A percentile compares a stretch with the other conserved stretches of the same genome.
Conservation (phyloP, 345 rosid genomes). For the Raphanus sativus region DNA sequence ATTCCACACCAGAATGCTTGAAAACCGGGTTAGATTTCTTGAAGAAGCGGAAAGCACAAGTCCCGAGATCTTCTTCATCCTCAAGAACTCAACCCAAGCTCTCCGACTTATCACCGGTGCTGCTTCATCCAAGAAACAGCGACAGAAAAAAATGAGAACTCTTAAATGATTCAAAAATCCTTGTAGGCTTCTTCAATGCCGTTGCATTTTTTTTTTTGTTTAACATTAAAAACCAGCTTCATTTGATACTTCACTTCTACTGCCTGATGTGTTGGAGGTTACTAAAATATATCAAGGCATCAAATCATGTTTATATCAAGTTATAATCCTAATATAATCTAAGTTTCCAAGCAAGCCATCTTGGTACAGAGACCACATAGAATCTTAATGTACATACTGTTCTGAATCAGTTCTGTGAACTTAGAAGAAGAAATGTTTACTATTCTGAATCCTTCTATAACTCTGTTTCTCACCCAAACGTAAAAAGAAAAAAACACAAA, state of each 20-base stretch:
- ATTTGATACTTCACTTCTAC: neutral
- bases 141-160: slow-evolving; percentile 16
- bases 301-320: too few species aligned
- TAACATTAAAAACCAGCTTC: neutral
- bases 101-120: slow-evolving; percentile 63
- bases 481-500: neutral
- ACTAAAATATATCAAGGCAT: too few species aligned
- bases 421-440: slow-evolving; percentile 8
- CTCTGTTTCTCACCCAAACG: neutral
- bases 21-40: slow-evolving; percentile 76
- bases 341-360: neutral
- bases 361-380: neutral
- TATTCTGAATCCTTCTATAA: slow-evolving; percentile 8
- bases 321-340: too few species aligned
- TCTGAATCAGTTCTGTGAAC: slow-evolving; percentile 10
- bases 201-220: slow-evolving; percentile 4
- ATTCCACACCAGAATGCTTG: slow-evolving; percentile 66
- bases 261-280: too few species aligned
- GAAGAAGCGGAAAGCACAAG: slow-evolving; percentile 75
- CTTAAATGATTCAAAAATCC: neutral
- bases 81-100: slow-evolving; percentile 78
- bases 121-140: slow-evolving; percentile 17
- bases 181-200: neutral
- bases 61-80: slow-evolving; percentile 68
- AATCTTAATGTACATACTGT: slow-evolving; percentile 9